Conservation (phyloP, 2,329 filamentous ascomycete genomes). For the Colletotrichum simmondsii region DNA sequence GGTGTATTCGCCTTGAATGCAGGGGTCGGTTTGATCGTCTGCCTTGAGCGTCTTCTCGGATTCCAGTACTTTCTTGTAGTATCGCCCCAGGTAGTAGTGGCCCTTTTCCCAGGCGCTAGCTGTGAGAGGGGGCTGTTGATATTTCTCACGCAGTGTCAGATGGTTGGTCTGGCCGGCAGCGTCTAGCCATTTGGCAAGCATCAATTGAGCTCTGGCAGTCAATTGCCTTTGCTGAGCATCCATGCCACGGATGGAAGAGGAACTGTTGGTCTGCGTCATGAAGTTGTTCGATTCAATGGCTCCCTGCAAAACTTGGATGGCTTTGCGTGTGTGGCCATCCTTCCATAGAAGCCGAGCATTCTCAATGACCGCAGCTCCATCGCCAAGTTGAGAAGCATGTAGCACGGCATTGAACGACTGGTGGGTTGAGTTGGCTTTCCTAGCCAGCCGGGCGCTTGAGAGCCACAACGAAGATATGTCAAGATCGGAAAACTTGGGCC, state of each 20-base stretch:
- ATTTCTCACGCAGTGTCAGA: conserved; percentile 80
- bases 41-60: conserved; percentile 83
- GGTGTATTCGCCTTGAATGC: conserved; percentile 83
- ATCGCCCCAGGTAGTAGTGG: conserved; percentile 95
- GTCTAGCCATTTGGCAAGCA: conserved; percentile 97
- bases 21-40: conserved; percentile 81
- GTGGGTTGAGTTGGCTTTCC: conserved; percentile 84
- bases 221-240: conserved; percentile 68
- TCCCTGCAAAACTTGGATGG: conserved; percentile 89
- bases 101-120: conserved; percentile 89
- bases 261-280: conserved; percentile 57
- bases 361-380: conserved; percentile 91
- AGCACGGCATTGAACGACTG: conserved; percentile 95
- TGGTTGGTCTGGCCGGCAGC: conserved; percentile 93
- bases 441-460: conserved; percentile 83
- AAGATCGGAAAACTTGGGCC: conserved; percentile 71
- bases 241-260: conserved; percentile 50
- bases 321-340: conserved; percentile 92
- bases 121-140: conserved; percentile 82
- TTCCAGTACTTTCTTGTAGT: conserved; percentile 96
- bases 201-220: conserved; percentile 82
- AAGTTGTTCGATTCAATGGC: conserved; percentile 88
- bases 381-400: conserved; percentile 85
- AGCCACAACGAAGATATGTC: conserved; percentile 90
- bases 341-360: conserved; percentile 94